Evolutionary conservation across 345 rosid species (phyloP).

Genomic region (Pseudoturritis turrita): DNA sequence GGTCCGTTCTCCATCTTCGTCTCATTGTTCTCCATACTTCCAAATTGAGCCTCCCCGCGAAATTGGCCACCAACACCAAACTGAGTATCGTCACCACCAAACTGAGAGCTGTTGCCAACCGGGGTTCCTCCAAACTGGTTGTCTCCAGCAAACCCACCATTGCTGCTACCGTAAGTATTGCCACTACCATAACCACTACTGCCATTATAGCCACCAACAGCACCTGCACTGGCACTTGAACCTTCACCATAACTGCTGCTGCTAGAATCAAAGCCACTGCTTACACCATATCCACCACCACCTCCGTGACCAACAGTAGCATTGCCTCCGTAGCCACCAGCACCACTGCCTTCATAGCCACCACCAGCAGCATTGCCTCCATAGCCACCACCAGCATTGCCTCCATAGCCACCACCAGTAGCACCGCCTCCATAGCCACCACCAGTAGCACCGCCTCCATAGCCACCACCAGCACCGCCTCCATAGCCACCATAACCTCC

Average conservation of each 20-base stretch:
- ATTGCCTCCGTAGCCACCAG: slow-evolving; percentile 8
- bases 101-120: slow-evolving; percentile 11
- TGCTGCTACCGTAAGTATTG: slow-evolving; percentile 18
- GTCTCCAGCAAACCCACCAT: slow-evolving; percentile 21
- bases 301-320: slow-evolving; percentile 1
- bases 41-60: slow-evolving; percentile 31
- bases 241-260: slow-evolving; percentile 26
- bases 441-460: slow-evolving; percentile 17
- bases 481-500: slow-evolving; percentile 13
- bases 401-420: neutral
- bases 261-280: slow-evolving; percentile 27
- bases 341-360: slow-evolving; percentile 24
- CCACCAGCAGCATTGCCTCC: slow-evolving; percentile 4
- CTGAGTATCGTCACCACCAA: slow-evolving; percentile 30
- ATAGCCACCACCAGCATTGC: slow-evolving; percentile 6
- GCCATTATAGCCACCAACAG: slow-evolving; percentile 36
- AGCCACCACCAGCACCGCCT: slow-evolving; percentile 7
- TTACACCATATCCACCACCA: slow-evolving; percentile 25
- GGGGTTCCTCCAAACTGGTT: slow-evolving; percentile 24
- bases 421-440: slow-evolving; percentile 33
- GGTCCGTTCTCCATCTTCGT: slow-evolving; percentile 12
- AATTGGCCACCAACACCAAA: slow-evolving; percentile 16
- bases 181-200: slow-evolving; percentile 24
- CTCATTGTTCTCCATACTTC: slow-evolving; percentile 16
- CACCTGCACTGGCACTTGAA: slow-evolving; percentile 21